Base-by-base conservation (phyloP, 306 rosid genomes). In the Ammopiptanthus mongolicus region DNA sequence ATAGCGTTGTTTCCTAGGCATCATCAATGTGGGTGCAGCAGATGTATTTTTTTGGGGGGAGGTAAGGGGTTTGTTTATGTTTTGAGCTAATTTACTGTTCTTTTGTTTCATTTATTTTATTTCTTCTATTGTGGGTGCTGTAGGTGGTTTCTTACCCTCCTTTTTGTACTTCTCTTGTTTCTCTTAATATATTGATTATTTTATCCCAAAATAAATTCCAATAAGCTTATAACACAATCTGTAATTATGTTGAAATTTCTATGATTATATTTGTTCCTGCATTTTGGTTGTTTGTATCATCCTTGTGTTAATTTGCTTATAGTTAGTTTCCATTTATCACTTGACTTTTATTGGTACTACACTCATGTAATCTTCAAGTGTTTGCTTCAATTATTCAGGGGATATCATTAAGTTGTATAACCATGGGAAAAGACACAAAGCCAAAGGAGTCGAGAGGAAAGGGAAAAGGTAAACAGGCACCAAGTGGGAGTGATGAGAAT, bases 401-500 rank as follows among this genome's bases (percentile, higher is more conserved):
- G 63, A 62, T 56, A 37, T 11, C 11, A 61, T 21, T 18, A 68
- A 73, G 82, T 81, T 83, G 64, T 57, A 57, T 55, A 72, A 76
- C 56, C 73, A 94, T 94, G 98, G 98, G 98, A 72, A 94, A 91
- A 85, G 97, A 87, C 79, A 59, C 92, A 6, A 91, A 94, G 39
- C 1, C 87, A 22, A 87, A 91, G 87, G 97, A 91, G 37, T 76
- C 91, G 0, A 84, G 89, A 5, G 89, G 77, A 4, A 93, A 94
- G 84, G 98, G 98, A 41, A 94, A 94, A 83, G 98, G 95, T 22
- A 94, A 94, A 47, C 93, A 82, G 77, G 89, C 91, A 19, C 87
- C 88, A 37, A 78, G 87, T 69, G 96, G 90, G 63, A 80, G 91
- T 67, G 96, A 89, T 55, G 98, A 94, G 23, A 84, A 75, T 68